phyloP scores from a whole-genome alignment of 805 yeast species.

The Limtongia smithiae region DNA sequence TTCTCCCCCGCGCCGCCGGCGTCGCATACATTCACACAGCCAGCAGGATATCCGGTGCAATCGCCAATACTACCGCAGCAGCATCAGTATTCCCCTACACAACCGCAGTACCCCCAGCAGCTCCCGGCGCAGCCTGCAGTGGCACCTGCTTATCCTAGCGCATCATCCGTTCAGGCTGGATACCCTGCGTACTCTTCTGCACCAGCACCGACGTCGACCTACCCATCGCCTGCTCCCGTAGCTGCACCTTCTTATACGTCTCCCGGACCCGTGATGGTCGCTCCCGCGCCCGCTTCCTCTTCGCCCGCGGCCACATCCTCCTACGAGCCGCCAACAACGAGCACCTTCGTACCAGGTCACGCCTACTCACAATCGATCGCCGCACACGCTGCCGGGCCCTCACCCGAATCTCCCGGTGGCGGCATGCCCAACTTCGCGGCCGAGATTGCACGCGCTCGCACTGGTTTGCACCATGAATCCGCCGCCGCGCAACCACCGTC shows the following conservation, averaged over 20 bases:
- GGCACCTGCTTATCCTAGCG: background rate
- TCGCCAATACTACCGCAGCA: no score
- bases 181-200: no score
- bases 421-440: constrained; percentile 36
- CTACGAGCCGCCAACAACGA: background rate
- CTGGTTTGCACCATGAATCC: constrained; percentile 15
- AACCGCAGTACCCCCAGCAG: constrained; percentile 10
- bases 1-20: no score
- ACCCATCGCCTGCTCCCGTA: constrained; percentile 1
- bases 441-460: constrained; percentile 33
- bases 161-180: no score
- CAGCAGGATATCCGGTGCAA: no score
- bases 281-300: constrained; percentile 1
- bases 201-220: background rate
- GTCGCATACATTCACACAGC: no score
- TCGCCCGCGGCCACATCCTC: constrained; percentile 2
- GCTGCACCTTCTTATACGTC: constrained; percentile 1
- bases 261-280: constrained; percentile 1
- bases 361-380: constrained; percentile 23
- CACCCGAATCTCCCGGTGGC: constrained; percentile 8
- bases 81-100: constrained; percentile 2
- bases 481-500: constrained; percentile 19
- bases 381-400: background rate
- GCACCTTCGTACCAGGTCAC: constrained; percentile 20
- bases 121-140: constrained; percentile 1